Evolutionary conservation across 75 land plant species (phyloP).

Genomic region (Pseudotsuga menziesii): DNA sequence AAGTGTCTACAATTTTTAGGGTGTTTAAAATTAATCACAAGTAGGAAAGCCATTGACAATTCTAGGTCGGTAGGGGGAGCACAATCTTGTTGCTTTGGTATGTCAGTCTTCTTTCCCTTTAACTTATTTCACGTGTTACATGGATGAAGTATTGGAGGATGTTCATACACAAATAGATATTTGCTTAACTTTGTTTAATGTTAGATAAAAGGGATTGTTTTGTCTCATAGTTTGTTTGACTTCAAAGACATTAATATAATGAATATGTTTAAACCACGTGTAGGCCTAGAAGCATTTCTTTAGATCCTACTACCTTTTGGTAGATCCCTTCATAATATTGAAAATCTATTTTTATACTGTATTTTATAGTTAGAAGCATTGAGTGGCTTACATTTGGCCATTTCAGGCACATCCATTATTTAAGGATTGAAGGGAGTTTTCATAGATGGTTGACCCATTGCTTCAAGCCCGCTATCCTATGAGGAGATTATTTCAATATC

Average conservation of each 20-base stretch:
- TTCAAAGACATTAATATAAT: not conserved
- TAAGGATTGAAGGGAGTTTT: conserved; percentile 60
- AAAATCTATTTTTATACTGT: not conserved
- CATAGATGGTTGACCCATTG: conserved; percentile 69
- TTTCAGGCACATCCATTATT: conserved; percentile 72
- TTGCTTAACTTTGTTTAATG: too few species aligned
- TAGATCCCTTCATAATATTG: not conserved
- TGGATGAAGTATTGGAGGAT: too few species aligned
- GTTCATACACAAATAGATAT: too few species aligned
- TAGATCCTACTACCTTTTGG: not conserved
- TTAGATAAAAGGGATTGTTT: too few species aligned
- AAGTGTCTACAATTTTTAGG: too few species aligned
- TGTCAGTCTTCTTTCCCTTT: too few species aligned
- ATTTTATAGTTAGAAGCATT: not conserved
- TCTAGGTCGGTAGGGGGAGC: too few species aligned
- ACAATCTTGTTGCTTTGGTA: too few species aligned
- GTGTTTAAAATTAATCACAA: too few species aligned
- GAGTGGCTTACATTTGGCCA: not conserved
- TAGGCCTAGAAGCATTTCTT: not conserved
- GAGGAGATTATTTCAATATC: conserved; percentile 71
- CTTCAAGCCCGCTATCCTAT: conserved; percentile 62
- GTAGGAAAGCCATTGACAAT: too few species aligned
- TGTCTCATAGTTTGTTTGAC: too few species aligned
- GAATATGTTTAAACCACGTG: not conserved
- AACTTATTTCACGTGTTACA: too few species aligned